phyloP scores from a whole-genome alignment of 192 early-diverging fungal genomes.

The Chytriomyces hyalinus region DNA sequence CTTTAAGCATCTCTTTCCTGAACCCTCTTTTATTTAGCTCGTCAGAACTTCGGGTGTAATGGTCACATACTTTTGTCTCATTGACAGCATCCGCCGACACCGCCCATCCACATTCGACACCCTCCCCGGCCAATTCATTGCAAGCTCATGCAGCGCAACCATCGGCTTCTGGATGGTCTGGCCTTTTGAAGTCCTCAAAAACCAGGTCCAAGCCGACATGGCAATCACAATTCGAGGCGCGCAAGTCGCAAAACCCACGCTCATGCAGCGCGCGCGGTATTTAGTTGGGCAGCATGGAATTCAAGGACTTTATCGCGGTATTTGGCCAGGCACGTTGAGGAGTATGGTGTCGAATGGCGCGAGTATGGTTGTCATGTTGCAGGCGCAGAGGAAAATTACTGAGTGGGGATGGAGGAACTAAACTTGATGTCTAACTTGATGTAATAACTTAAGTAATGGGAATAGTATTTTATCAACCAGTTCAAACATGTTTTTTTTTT shows the following conservation, averaged over 20 bases:
- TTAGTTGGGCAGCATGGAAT: constrained; percentile 8
- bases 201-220: constrained; percentile 20
- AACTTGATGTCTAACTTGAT: too few relatives aligned
- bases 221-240: not conserved
- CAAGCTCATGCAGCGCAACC: constrained; percentile 8
- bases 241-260: not conserved
- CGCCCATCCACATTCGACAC: constrained; percentile 10
- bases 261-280: not conserved
- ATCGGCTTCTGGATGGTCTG: constrained; percentile 21
- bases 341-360: constrained; percentile 2
- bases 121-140: constrained; percentile 1
- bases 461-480: too few relatives aligned
- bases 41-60: constrained; percentile 13
- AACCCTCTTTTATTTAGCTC: too few relatives aligned
- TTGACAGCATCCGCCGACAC: constrained; percentile 19
- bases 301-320: constrained; percentile 12
- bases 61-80: constrained; percentile 20
- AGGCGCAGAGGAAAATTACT: constrained; percentile 17
- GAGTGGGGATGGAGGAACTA: constrained; percentile 22
- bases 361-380: constrained; percentile 20
- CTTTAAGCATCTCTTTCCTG: too few relatives aligned
- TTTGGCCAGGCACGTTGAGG: constrained; percentile 18
- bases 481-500: too few relatives aligned
- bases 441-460: too few relatives aligned
- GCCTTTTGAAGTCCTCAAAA: constrained; percentile 23